Base-by-base conservation (phyloP, 345 rosid genomes). In the Draba incana region DNA sequence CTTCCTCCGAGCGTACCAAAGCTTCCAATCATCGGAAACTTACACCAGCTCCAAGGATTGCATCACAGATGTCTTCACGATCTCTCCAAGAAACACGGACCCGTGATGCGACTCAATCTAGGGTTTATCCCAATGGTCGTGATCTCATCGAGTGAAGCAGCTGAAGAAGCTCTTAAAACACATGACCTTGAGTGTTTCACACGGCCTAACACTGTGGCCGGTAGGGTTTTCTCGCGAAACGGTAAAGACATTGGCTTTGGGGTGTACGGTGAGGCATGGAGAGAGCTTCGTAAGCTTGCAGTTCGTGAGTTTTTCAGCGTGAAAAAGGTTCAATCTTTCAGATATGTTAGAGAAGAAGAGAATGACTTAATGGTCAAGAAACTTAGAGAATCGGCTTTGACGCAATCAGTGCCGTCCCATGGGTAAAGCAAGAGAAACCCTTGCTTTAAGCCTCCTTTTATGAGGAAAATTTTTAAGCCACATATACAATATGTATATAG, bases 151-250 rank as follows among this genome's bases (percentile, higher is more conserved):
- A 71, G 72, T 20, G 72, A 75, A 62, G 71, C 70, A 45, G 81
- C 81, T 24, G 62, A 53, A 74, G 65, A 70, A 15, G 70, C 51
- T 33, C 64, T 78, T 8, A 79, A 72, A 43, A 64, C 44, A 0
- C 71, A 74, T 53, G 83, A 80, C 64, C 76, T 74, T 0, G 66
- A 69, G 35, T 80, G 78, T 47, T 80, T 81, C 20, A 77, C 72
- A 37, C 62, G 78, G 2, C 71, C 83, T 10, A 51, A 8, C 20
- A 20, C 20, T 20, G 20, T 20, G 1, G 20, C 20, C 20, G 20
- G 20, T 20, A 20, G 20, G 6, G 5, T 57, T 9, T 41, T 80
- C 23, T 53, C 77, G 0, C 68, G 72, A 35, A 61, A 56, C 0
- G 55, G 27, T 20, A 31, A 50, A 27, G 50, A 80, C 28, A 30